Conservation (phyloP, 768 basidiomycete genomes). For the Lactifluus rugatus region DNA sequence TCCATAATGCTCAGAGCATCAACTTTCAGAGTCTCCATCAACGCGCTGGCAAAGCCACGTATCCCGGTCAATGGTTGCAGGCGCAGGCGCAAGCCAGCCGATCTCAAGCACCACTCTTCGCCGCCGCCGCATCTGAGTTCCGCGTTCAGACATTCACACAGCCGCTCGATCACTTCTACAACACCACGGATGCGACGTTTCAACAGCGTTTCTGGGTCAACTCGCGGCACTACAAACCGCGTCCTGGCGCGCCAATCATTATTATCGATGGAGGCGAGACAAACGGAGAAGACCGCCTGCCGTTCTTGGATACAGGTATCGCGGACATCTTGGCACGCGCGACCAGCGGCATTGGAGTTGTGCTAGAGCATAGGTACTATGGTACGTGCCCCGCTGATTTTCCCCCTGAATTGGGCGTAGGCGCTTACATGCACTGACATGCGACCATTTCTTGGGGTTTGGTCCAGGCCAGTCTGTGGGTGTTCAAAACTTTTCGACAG, state of each 20-base stretch:
- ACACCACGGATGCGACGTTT: slow-evolving; percentile 50
- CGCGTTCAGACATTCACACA: slow-evolving; percentile 66
- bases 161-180: slow-evolving; percentile 74
- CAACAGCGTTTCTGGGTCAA: slow-evolving; percentile 91
- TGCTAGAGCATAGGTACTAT: slow-evolving; percentile 92
- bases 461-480: slow-evolving; percentile 63
- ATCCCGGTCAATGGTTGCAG: slow-evolving; percentile 3
- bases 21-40: slow-evolving; percentile 49
- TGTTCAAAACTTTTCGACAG: slow-evolving; percentile 69
- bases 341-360: slow-evolving; percentile 79
- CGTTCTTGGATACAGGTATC: slow-evolving; percentile 48
- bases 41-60: not conserved
- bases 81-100: not conserved
- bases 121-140: slow-evolving; percentile 26
- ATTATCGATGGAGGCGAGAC: slow-evolving; percentile 93
- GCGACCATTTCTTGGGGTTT: not conserved
- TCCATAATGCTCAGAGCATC: slow-evolving; percentile 45
- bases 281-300: slow-evolving; percentile 56
- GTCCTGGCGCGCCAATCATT: slow-evolving; percentile 71
- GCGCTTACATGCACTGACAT: slow-evolving; percentile 15
- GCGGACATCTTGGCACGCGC: slow-evolving; percentile 75
- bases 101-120: not conserved
- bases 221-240: slow-evolving; percentile 63
- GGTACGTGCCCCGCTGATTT: slow-evolving; percentile 31
- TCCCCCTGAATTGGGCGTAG: too few species aligned